Conservation (phyloP, 495 filamentous ascomycete genomes). For the Penicillium robsamsonii region DNA sequence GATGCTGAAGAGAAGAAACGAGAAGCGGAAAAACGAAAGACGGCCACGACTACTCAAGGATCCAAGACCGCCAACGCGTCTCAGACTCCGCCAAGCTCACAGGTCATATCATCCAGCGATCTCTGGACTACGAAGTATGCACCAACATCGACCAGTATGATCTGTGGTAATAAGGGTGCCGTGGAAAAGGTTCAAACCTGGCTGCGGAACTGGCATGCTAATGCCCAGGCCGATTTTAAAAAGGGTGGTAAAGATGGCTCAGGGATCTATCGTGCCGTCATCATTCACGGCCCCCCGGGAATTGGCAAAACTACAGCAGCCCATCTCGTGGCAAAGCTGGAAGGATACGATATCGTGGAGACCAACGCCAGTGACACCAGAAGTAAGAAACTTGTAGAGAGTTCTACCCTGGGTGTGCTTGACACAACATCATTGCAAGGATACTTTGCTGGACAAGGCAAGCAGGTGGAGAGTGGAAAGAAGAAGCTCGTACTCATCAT, state of each 20-base stretch:
- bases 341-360: conserved; percentile 91
- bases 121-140: conserved; percentile 98
- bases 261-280: conserved; percentile 76
- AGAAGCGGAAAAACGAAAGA: conserved; percentile 37
- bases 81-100: conserved; percentile 25
- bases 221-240: conserved; percentile 70
- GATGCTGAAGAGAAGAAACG: conserved; percentile 59
- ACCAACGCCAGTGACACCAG: conserved; percentile 96
- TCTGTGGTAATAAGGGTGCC: conserved; percentile 89
- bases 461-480: conserved; percentile 74
- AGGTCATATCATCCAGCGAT: conserved; percentile 47
- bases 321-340: conserved; percentile 87
- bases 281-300: conserved; percentile 91
- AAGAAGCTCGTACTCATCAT: conserved; percentile 95
- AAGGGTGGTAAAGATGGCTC: conserved; percentile 77
- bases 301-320: conserved; percentile 98
- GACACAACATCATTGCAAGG: conserved; percentile 91
- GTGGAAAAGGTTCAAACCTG: conserved; percentile 89
- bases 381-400: conserved; percentile 95
- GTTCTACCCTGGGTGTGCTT: conserved; percentile 78
- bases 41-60: conserved; percentile 35
- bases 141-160: conserved; percentile 75
- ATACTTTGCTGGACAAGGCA: conserved; percentile 83
- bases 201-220: conserved; percentile 78
- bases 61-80: conserved; percentile 12